Percentiles rank a stretch among this genome's conserved stretches.
Evolutionary conservation across 2,329 filamentous ascomycete genomes (phyloP).

Genomic region (Xylariales sp.): DNA sequence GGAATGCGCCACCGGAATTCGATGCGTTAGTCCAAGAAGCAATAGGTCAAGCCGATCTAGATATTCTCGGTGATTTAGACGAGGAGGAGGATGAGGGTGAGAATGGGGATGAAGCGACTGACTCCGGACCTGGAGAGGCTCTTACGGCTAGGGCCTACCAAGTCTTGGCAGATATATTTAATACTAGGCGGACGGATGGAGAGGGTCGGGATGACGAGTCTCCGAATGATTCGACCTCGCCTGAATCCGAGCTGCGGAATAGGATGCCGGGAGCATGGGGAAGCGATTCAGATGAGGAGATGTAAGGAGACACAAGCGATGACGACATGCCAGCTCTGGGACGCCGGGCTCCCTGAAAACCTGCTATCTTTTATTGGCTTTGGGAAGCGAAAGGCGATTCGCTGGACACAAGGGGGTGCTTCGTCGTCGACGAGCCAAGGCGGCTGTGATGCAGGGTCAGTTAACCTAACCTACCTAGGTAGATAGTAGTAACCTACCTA

Average conservation of each 20-base stretch:
- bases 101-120: slow-evolving; percentile 32
- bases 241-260: slow-evolving; percentile 21
- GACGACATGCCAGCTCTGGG: slow-evolving; percentile 41
- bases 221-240: slow-evolving; percentile 28
- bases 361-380: neutral
- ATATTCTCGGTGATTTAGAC: slow-evolving; percentile 18
- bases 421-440: slow-evolving; percentile 32
- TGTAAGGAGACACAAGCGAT: slow-evolving; percentile 29
- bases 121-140: slow-evolving; percentile 4
- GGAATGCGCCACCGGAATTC: slow-evolving; percentile 40
- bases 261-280: slow-evolving; percentile 46
- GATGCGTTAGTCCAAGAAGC: slow-evolving; percentile 40
- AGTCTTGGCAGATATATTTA: slow-evolving; percentile 40
- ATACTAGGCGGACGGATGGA: neutral
- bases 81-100: slow-evolving; percentile 28
- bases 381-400: slow-evolving; percentile 9
- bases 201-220: slow-evolving; percentile 7
- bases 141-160: slow-evolving; percentile 30
- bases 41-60: slow-evolving; percentile 30
- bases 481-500: too few species aligned
- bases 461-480: slow-evolving; percentile 1
- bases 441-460: slow-evolving; percentile 20
- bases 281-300: slow-evolving; percentile 37
- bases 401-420: neutral
- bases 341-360: slow-evolving; percentile 10